phyloP scores from a whole-genome alignment of 306 rosid species.

The Sphenostylis stenocarpa region DNA sequence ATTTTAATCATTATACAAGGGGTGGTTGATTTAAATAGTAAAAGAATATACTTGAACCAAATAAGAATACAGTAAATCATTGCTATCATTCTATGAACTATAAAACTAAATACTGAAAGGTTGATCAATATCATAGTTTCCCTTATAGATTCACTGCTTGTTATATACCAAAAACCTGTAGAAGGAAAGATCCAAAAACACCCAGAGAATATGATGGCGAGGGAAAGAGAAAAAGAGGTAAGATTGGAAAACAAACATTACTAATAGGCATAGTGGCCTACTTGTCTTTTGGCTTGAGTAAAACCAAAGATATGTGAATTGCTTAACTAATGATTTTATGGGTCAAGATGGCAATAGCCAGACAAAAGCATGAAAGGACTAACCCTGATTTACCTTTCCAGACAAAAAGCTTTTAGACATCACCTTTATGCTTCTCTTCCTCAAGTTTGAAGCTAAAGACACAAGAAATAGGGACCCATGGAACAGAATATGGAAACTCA shows the following conservation, averaged over 20 bases:
- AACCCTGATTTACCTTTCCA: slow-evolving; percentile 33
- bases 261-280: slow-evolving; percentile 13
- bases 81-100: background rate
- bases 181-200: background rate
- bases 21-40: background rate
- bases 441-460: slow-evolving; percentile 24
- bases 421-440: slow-evolving; percentile 20
- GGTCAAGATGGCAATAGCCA: slow-evolving; percentile 35
- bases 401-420: slow-evolving; percentile 27
- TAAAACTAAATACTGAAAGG: background rate
- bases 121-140: background rate
- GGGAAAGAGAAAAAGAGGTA: background rate
- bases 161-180: background rate
- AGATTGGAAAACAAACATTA: background rate
- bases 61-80: too few species aligned
- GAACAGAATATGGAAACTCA: background rate
- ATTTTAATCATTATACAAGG: background rate
- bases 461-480: slow-evolving; percentile 22
- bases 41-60: too few species aligned
- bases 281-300: slow-evolving; percentile 33
- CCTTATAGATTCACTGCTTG: background rate
- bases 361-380: slow-evolving; percentile 44
- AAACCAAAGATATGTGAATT: slow-evolving; percentile 29
- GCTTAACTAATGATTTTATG: background rate
- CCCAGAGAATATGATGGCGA: background rate